Base-by-base conservation (phyloP, 148 eudicot genomes). In the Cornus controversa region DNA sequence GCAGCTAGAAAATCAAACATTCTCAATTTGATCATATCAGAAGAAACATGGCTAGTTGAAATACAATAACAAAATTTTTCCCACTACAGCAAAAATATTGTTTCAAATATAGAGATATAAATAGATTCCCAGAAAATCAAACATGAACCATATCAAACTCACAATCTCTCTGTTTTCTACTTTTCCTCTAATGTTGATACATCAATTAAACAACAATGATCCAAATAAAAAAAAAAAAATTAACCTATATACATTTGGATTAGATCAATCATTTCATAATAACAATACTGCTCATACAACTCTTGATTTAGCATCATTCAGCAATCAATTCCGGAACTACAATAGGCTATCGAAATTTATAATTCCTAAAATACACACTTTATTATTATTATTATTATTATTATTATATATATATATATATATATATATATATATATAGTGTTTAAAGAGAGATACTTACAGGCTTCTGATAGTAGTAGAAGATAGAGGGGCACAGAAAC, bases 401-500 rank as follows among this genome's bases (percentile, higher is more conserved):
- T n/a, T n/a, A n/a, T 4, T 24, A 37, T 6, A 20, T 20, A 58
- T 57, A 74, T 31, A 27, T 27, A 36, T 75, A 24, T 1, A 26
- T 67, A 63, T 0, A 23, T 2, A 15, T 0, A 15, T 5, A 8
- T 20, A 74, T 22, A 63, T 7, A 71, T 20, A 0, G 45, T 40
- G 6, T 40, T 4, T 40, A 40, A 40, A 40, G 45, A 40, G 45
- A 9, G 45, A 34, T 25, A 62, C 86, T 89, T 85, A 93, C 99
- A 50, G 99, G 99, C 28, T 88, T 93, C 66, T 95, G 93, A 77
- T 95, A 93, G 69, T 80, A 95, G 71, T 93, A 84, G 78, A 95
- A 95, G 28, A 95, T 89, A 47, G 99, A 95, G 9, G 99, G 89
- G 4, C 99, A 97, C 65, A 95, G 88, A 82, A 80, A 95, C 83